Base-by-base conservation (phyloP, 2,329 filamentous ascomycete species). In the Penicillium sp. region DNA sequence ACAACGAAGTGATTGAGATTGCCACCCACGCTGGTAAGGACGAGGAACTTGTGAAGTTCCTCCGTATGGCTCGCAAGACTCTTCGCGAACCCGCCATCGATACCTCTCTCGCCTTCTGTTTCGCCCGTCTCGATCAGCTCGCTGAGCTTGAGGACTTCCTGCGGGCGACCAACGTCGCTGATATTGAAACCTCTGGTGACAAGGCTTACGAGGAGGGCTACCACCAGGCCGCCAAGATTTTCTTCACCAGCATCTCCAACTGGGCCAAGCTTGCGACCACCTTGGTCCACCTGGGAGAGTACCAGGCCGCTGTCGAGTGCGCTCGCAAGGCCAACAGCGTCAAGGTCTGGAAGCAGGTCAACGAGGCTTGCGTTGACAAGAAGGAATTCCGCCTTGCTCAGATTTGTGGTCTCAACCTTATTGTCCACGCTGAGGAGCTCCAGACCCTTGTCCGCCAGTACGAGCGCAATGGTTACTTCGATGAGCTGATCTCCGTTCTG, bases 181-280 rank as follows among this genome's bases (percentile, higher is more conserved):
- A 99, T 74, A 84, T 98, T 53, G 95, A 99, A 74, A 90, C 95
- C 67, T 98, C 92, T 58, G 95, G 95, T 81, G 95, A 99, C 83
- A 97, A 97, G 82, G 93, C 95, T 22, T 98, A 96, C 66, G 90
- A 88, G 62, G 95, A 99, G 78, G 93, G 93, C 59, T 88, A 91
- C 71, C 93, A 95, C 71, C 90, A 98, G 81, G 95, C 95, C 44
- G 91, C 95, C 64, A 99, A 99, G 86, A 98, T 99, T 71, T 99
- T 98, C 84, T 99, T 88, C 81, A 91, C 87, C 55, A 98, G 91
- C 80, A 96, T 99, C 74, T 99, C 95, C 54, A 99, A 99, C 84
- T 99, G 95, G 95, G 93, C 93, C 55, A 99, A 99, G 82, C 87
- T 99, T 68, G 93, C 95, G 14, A 98, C 95, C 11, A 99, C 95